Evolutionary conservation across 768 basidiomycete genomes (phyloP), one percentile per base, ranked within the genome.

Genomic region (Pleurotus pulmonarius): DNA sequence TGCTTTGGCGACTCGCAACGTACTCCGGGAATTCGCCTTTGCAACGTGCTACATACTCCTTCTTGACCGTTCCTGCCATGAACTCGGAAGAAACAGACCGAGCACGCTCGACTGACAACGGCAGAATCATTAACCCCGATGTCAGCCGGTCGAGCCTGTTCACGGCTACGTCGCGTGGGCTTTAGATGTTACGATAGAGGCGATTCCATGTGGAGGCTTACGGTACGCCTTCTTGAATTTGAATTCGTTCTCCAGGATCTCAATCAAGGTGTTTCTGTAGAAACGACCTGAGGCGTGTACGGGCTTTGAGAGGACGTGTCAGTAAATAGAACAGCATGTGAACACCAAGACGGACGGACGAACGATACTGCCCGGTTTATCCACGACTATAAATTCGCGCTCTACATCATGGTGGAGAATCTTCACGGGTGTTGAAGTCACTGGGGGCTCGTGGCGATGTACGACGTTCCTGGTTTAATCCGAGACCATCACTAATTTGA

Each of bases 321-420:
- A 34, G 38, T 25, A 56, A 54, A 57, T 55, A 56, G 56, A 38
- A 40, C 47, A 53, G 38, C 20, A 39, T 53, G 25, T 29, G 56
- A 52, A 58, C 38, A 45, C 57, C 37, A 41, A 59, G 37, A 45
- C 52, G 45, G 61, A 64, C 59, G 66, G 61, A 83, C 94, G 72
- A 69, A 97, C 95, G 67, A 98, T 92, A 67, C 90, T 91, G 34
- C 96, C 96, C 2, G 96, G 96, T 76, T 99, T 99, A 65, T 98
- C 89, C 25, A 99, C 89, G 12, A 98, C 90, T 37, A 98, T 83
- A 59, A 96, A 94, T 60, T 88, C 81, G 20, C 87, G 83, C 61
- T 91, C 84, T 12, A 75, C 76, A 67, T 98, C 93, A 56, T 87
- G 84, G 49, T 86, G 77, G 3, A 98, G 70, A 38, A 98, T 78